Evolutionary conservation across 2,329 filamentous ascomycete species (phyloP), one percentile per base, ranked within the genome.

Genomic region (Ophiosphaerella herpotricha): DNA sequence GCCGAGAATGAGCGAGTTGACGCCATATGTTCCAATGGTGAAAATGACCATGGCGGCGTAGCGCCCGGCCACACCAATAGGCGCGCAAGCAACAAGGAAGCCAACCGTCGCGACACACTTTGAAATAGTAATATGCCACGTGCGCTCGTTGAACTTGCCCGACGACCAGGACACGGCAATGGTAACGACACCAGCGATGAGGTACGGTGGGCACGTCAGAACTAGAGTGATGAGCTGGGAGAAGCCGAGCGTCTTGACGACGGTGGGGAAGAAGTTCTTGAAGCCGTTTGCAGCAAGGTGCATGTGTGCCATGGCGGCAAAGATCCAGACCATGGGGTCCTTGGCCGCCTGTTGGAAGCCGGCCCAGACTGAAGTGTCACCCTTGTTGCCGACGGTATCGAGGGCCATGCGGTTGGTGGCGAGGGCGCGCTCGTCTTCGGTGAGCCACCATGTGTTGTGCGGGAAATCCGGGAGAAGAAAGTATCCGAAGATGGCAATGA

Each of bases 171-270:
- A 71, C 18, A 68, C 69, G 6, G 56, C 54, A 13, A 75, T 71
- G 11, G 65, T 70, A 21, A 74, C 39, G 2, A 46, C 58, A 13
- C 62, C 62, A 6, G 62, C 62, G 21, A 65, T 63, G 33, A 64
- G 55, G 43, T 65, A 64, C 4, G 62, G 60, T 4, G 62, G 62
- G 59, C 62, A 67, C 0, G 80, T 82, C 54, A 83, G 73, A 9
- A 80, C 72, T 0, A 83, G 72, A 0, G 80, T 82, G 44, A 80
- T 70, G 2, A 77, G 81, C 1, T 68, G 72, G 47, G 67, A 71
- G 65, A 81, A 82, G 0, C 78, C 78, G 0, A 82, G 73, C 1
- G 79, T 80, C 56, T 78, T 63, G 47, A 82, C 77, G 26, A 81
- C 77, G 6, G 75, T 75, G 1, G 73, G 75, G 57, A 74, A 78